Evolutionary conservation across 192 early-diverging fungal species (phyloP).

Genomic region (Backusella macrospora): DNA sequence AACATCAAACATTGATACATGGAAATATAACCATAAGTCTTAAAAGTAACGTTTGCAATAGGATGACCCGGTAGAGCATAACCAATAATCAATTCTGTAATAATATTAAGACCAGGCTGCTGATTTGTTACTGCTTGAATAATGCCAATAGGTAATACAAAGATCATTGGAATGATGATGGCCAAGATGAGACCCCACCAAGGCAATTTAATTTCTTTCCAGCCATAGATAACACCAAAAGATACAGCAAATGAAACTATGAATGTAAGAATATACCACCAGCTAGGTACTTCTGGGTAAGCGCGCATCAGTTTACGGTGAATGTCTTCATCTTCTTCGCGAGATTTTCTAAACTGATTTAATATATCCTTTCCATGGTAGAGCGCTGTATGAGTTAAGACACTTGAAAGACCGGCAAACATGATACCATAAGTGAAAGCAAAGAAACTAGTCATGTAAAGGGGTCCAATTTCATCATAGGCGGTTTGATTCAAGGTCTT

Average conservation of each 20-base stretch:
- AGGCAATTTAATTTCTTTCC: slow-evolving; percentile 59
- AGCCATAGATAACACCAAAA: slow-evolving; percentile 52
- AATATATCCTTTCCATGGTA: slow-evolving; percentile 63
- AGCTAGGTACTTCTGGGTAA: slow-evolving; percentile 71
- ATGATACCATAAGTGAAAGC: slow-evolving; percentile 54
- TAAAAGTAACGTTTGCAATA: slow-evolving; percentile 85
- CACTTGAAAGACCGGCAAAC: slow-evolving; percentile 57
- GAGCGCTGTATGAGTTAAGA: slow-evolving; percentile 60
- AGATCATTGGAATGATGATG: slow-evolving; percentile 61
- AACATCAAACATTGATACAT: slow-evolving; percentile 79
- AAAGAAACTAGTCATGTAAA: slow-evolving; percentile 52
- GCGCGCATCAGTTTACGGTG: slow-evolving; percentile 71
- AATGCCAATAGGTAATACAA: slow-evolving; percentile 80
- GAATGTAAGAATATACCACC: slow-evolving; percentile 59
- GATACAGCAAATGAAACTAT: slow-evolving; percentile 43
- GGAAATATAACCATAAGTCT: slow-evolving; percentile 81
- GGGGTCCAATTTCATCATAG: slow-evolving; percentile 50
- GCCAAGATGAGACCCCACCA: slow-evolving; percentile 78
- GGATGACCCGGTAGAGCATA: slow-evolving; percentile 78
- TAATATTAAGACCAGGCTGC: slow-evolving; percentile 80
- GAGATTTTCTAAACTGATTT: slow-evolving; percentile 41
- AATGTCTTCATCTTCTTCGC: slow-evolving; percentile 56
- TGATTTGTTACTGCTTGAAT: slow-evolving; percentile 79
- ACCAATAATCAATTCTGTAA: slow-evolving; percentile 86
- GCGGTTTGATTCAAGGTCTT: slow-evolving; percentile 43